These are phyloP conservation scores for Murraya koenigii DNA, from an alignment of 345 rosid genomes.

Conservation along the genomic window DNA sequence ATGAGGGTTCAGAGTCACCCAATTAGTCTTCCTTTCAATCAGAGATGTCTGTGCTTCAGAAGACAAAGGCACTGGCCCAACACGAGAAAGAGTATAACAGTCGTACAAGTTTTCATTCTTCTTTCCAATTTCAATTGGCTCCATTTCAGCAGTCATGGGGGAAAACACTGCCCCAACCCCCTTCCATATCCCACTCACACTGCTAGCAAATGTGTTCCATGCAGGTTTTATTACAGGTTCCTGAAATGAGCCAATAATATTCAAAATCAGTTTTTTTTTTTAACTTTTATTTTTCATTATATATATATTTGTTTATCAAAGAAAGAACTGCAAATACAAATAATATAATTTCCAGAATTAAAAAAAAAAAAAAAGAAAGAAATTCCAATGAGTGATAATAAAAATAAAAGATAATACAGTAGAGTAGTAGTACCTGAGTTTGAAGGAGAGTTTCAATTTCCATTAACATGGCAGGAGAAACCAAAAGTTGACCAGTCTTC, in stretches of 20 bases:
- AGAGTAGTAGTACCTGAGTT: slow-evolving; percentile 52
- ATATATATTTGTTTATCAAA: too few relatives aligned
- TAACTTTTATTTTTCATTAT: too few relatives aligned
- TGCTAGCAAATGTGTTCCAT: slow-evolving; percentile 87
- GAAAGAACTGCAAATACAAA: neutral
- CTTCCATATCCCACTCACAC: slow-evolving; percentile 95
- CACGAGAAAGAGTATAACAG: slow-evolving; percentile 62
- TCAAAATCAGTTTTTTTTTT: neutral
- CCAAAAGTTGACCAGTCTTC: slow-evolving; percentile 45
- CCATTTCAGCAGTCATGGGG: slow-evolving; percentile 84
- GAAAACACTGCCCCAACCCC: slow-evolving; percentile 94
- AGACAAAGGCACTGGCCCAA: slow-evolving; percentile 43
- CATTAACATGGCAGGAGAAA: slow-evolving; percentile 68
- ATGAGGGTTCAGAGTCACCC: slow-evolving; percentile 89
- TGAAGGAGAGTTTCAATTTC: slow-evolving; percentile 86
- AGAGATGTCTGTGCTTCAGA: slow-evolving; percentile 41
- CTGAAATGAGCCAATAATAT: slow-evolving; percentile 28
- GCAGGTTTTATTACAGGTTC: slow-evolving; percentile 86
- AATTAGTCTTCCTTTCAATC: slow-evolving; percentile 68
- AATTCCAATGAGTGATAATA: too few relatives aligned
- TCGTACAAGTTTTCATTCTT: slow-evolving; percentile 69
- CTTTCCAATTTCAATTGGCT: slow-evolving; percentile 75
- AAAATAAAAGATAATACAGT: too few relatives aligned
- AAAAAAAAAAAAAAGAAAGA: too few relatives aligned
- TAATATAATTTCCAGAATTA: too few relatives aligned